Conservation (phyloP, 805 yeast genomes). For the Candida chauliodis region DNA sequence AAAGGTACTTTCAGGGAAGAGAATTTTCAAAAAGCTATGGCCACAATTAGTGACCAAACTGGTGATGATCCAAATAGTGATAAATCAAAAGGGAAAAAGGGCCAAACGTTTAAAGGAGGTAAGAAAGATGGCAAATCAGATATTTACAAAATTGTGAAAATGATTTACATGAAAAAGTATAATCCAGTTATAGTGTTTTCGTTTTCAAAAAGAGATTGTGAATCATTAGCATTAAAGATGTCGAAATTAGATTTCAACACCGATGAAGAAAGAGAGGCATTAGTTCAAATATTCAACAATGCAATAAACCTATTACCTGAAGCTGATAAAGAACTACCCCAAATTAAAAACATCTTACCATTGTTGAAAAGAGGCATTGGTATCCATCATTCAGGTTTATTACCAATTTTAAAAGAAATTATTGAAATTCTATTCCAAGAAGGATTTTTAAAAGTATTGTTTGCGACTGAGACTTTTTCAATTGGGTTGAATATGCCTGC, state of each 20-base stretch:
- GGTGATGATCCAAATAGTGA: constrained; percentile 79
- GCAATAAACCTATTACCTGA: constrained; percentile 88
- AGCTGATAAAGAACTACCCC: constrained; percentile 88
- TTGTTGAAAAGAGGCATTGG: constrained; percentile 93
- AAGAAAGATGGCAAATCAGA: constrained; percentile 74
- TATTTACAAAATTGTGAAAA: constrained; percentile 92
- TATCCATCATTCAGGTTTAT: constrained; percentile 94
- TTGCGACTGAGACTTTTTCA: constrained; percentile 97
- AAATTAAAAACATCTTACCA: constrained; percentile 88
- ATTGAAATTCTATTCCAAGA: constrained; percentile 96
- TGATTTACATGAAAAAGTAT: constrained; percentile 95
- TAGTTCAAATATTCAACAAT: constrained; percentile 84
- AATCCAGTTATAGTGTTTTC: constrained; percentile 98
- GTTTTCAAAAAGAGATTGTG: constrained; percentile 97
- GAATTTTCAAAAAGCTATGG: constrained; percentile 98
- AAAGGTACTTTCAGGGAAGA: constrained; percentile 95
- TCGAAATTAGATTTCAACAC: constrained; percentile 91
- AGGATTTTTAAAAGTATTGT: constrained; percentile 88
- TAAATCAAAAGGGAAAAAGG: constrained; percentile 63
- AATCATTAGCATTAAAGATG: constrained; percentile 89
- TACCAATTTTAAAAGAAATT: constrained; percentile 91
- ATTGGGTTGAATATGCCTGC: constrained; percentile 99
- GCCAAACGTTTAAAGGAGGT: constrained; percentile 86
- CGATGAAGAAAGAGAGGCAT: constrained; percentile 89
- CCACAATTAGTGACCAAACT: constrained; percentile 72